Base-by-base conservation (phyloP, 2,329 filamentous ascomycete species). In the Gyromitra esculenta region DNA sequence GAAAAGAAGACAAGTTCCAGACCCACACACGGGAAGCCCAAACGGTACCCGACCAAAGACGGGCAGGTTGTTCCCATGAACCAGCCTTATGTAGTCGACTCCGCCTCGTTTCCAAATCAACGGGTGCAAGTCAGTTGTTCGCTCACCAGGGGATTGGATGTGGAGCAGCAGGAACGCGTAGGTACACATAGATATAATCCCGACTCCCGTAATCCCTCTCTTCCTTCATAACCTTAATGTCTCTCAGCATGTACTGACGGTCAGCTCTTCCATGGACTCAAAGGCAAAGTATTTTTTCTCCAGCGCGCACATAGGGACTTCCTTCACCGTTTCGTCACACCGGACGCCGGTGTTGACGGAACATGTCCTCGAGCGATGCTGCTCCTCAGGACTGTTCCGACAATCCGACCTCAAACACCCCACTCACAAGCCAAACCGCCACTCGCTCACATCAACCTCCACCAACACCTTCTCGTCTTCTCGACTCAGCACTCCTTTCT, bases 311-410 rank as follows among this genome's bases (percentile, higher is more conserved):
- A 62, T 43, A 75, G 75, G 75, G 65, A 75, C 71, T 75, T 52
- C 45, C 59, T 56, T 37, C 57, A 66, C 60, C 63, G 75, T 77
- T 77, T 75, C 75, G 75, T 77, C 75, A 64, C 75, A 75, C 75
- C 63, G 54, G 39, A 15, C 18, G 21, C 50, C 68, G 73, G 67
- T 74, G 75, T 57, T 69, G 75, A 75, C 75, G 75, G 71, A 70
- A 75, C 71, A 77, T 77, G 75, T 77, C 71, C 75, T 75, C 73
- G 59, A 75, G 64, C 43, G 21, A 75, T 75, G 41, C 57, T 70
- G 39, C 43, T 41, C 59, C 59, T 43, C 25, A 37, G 72, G 66
- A 70, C 48, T 31, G 35, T 75, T 57, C 48, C 57, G 31, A 54
- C 31, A 18, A 18, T 21, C 39, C 59, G 11, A 63, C 13, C 41